Conservation (phyloP, 305 asterid species). For the Andrographis paniculata region DNA sequence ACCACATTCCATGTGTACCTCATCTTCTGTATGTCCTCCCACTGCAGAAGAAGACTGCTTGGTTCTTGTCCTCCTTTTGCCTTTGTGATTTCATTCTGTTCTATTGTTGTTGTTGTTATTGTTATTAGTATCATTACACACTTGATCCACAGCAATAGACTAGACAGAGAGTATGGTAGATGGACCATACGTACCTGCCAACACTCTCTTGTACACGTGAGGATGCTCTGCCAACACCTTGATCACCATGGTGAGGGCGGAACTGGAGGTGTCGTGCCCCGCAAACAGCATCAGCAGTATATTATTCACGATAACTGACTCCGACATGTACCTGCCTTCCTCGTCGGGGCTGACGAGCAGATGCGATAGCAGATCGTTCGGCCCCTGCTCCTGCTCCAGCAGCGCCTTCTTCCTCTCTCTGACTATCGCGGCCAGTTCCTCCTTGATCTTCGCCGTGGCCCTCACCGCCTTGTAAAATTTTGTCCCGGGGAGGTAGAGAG, state of each 20-base stretch:
- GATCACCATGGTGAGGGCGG: constrained; percentile 36
- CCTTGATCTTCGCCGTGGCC: constrained; percentile 37
- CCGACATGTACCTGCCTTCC: constrained; percentile 44
- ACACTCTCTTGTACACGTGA: constrained; percentile 37
- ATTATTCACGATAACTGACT: constrained; percentile 41
- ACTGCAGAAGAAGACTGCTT: too few species aligned
- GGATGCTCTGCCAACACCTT: constrained; percentile 52
- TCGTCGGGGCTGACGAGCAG: constrained; percentile 38
- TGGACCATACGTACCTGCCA: constrained; percentile 26
- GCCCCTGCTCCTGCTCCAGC: constrained; percentile 23
- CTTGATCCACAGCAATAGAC: neutral
- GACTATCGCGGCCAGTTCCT: constrained; percentile 26
- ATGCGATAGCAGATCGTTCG: constrained; percentile 57
- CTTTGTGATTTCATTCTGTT: constrained; percentile 40
- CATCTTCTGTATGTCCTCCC: constrained; percentile 69
- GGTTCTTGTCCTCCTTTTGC: constrained; percentile 29
- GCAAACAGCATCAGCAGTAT: constrained; percentile 52
- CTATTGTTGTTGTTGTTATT: too few species aligned
- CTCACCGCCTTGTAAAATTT: constrained; percentile 36
- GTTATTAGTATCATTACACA: neutral
- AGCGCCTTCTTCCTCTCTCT: constrained; percentile 37
- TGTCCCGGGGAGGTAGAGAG: constrained; percentile 47
- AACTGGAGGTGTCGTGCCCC: constrained; percentile 59
- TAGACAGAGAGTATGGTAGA: neutral
- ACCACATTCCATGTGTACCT: constrained; percentile 54